A percentile compares a stretch with the other conserved stretches of the same genome.
phyloP scores from a whole-genome alignment of 768 basidiomycete species.

The Tylopilus cervinicoccineus region DNA sequence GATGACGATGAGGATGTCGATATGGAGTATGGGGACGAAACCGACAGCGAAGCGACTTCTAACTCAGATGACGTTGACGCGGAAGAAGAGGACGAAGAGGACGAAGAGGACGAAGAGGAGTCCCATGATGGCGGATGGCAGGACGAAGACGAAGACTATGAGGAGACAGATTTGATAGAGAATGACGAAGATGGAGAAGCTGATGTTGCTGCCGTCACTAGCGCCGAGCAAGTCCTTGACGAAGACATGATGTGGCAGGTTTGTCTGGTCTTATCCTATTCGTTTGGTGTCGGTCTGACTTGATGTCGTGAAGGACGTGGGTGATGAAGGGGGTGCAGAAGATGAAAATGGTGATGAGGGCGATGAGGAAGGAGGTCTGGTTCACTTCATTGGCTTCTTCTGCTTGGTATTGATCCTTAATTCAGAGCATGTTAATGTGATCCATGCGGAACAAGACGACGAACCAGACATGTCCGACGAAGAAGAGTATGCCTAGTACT shows the following conservation, averaged over 20 bases:
- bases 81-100: slow-evolving; percentile 53
- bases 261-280: slow-evolving; percentile 14
- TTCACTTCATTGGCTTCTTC: not conserved
- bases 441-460: slow-evolving; percentile 59
- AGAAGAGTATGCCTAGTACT: slow-evolving; percentile 47
- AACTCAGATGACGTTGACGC: slow-evolving; percentile 67
- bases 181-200: slow-evolving; percentile 54
- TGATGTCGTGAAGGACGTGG: slow-evolving; percentile 44
- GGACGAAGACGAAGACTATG: slow-evolving; percentile 50
- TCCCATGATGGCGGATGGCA: slow-evolving; percentile 48
- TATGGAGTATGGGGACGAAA: slow-evolving; percentile 83
- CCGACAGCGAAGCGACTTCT: slow-evolving; percentile 78
- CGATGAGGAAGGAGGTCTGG: slow-evolving; percentile 30
- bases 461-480: slow-evolving; percentile 66
- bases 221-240: slow-evolving; percentile 45
- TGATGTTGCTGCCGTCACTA: slow-evolving; percentile 48
- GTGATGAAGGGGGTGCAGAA: slow-evolving; percentile 47
- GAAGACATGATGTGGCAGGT: slow-evolving; percentile 60
- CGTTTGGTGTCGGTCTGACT: slow-evolving; percentile 10
- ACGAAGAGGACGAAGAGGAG: slow-evolving; percentile 56
- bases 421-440: slow-evolving; percentile 51
- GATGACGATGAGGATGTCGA: slow-evolving; percentile 82
- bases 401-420: slow-evolving; percentile 7
- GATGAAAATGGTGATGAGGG: slow-evolving; percentile 64
- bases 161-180: slow-evolving; percentile 58